Conservation (phyloP, 2,329 filamentous ascomycete genomes). For the Parafenestella ontariensis region DNA sequence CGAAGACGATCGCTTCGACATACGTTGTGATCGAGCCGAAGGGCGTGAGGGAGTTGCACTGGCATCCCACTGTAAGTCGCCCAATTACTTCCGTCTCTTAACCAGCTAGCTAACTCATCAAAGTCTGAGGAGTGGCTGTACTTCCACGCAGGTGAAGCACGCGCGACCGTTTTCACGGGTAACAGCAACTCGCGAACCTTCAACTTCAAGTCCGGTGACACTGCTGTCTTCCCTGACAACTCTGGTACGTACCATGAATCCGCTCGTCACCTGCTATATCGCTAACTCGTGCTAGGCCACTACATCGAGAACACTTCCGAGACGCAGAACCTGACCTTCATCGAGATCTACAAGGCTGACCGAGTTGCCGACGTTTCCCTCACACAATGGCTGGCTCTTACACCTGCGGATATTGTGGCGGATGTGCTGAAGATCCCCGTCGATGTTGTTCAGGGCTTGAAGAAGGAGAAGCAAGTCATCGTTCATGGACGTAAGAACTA, state of each 20-base stretch:
- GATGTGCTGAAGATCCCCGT: conserved; percentile 66
- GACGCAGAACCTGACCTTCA: conserved; percentile 69
- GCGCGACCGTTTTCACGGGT: conserved; percentile 71
- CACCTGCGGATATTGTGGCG: conserved; percentile 68
- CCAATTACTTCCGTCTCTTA: no score
- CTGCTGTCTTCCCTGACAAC: conserved; percentile 72
- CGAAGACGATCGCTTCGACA: conserved; percentile 70
- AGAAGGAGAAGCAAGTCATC: conserved; percentile 70
- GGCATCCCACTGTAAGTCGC: conserved; percentile 69
- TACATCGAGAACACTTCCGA: conserved; percentile 74
- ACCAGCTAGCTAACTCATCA: not conserved
- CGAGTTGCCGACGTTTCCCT: conserved; percentile 71
- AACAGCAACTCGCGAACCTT: conserved; percentile 68
- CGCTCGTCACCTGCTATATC: not conserved
- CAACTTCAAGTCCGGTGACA: conserved; percentile 72
- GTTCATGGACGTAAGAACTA: conserved; percentile 35
- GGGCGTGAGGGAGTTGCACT: conserved; percentile 70
- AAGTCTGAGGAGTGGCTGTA: conserved; percentile 72
- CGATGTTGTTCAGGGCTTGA: conserved; percentile 63
- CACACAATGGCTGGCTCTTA: conserved; percentile 73
- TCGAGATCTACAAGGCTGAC: conserved; percentile 74
- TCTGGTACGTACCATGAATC: conserved; percentile 47
- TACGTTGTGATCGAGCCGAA: conserved; percentile 70
- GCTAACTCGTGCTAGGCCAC: conserved; percentile 54
- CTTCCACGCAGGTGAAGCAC: conserved; percentile 68